Evolutionary conservation across 768 basidiomycete genomes (phyloP).

Genomic region (Russula earlei): DNA sequence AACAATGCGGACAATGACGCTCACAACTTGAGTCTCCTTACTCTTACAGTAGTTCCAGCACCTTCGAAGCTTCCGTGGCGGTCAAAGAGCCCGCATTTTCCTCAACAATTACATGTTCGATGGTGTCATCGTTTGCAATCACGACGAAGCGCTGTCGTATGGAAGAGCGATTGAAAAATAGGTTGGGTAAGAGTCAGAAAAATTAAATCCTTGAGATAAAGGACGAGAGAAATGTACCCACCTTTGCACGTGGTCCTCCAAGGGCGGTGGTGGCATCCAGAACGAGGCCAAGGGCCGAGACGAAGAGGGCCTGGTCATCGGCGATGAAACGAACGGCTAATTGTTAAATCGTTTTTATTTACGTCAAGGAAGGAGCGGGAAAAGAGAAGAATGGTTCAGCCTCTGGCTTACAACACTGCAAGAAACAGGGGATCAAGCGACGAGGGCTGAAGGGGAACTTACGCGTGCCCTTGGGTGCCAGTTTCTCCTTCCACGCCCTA

Average conservation of each 20-base stretch:
- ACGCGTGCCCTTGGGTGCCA: constrained; percentile 51
- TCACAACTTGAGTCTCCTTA: neutral
- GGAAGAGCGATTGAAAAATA: neutral
- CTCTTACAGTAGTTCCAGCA: constrained; percentile 28
- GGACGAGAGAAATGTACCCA: constrained; percentile 1
- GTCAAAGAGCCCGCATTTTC: constrained; percentile 30
- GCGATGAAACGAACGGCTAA: constrained; percentile 34
- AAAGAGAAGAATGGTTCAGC: neutral
- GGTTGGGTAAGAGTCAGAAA: too few species aligned
- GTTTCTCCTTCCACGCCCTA: constrained; percentile 54
- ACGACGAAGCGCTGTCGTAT: constrained; percentile 48
- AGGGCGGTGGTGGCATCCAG: constrained; percentile 45
- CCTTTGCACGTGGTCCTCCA: constrained; percentile 56
- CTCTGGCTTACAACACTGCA: too few species aligned
- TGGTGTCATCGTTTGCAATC: constrained; percentile 56
- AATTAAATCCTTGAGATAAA: too few species aligned
- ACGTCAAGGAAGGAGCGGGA: neutral
- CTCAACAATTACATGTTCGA: constrained; percentile 49
- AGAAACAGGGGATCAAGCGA: too few species aligned
- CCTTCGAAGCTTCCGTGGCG: constrained; percentile 35
- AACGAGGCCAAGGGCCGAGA: constrained; percentile 33
- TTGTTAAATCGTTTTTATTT: neutral
- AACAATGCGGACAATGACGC: neutral
- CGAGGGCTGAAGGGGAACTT: neutral
- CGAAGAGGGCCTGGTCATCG: constrained; percentile 48